Evolutionary conservation across 1,284 basidiomycete species (phyloP).

Genomic region (Paramarasmius palmivorus): DNA sequence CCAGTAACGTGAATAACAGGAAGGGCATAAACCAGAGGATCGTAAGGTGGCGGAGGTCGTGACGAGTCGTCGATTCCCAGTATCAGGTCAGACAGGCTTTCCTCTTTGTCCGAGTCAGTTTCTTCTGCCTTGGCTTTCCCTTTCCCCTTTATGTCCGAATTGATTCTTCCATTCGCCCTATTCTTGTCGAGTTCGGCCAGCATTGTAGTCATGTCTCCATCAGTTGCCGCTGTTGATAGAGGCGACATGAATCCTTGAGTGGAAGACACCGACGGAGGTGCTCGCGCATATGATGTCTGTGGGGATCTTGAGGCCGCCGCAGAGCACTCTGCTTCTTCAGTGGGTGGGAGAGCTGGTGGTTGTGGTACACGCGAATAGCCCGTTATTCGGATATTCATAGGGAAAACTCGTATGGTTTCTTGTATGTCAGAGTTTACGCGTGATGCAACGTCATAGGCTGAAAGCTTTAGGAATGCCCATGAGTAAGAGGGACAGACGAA

Average conservation of each 20-base stretch:
- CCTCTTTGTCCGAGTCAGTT: neutral
- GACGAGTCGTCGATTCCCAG: neutral
- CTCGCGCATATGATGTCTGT: neutral
- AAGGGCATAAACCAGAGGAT: constrained; percentile 31
- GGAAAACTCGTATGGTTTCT: constrained; percentile 56
- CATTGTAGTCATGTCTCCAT: no score
- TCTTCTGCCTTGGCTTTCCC: constrained; percentile 12
- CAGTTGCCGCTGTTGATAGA: no score
- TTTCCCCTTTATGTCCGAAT: constrained; percentile 5
- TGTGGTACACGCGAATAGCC: constrained; percentile 41
- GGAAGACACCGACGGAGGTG: neutral
- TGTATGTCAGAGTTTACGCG: constrained; percentile 25
- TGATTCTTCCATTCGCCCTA: neutral
- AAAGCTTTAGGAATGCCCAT: constrained; percentile 12
- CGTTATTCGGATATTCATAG: constrained; percentile 45
- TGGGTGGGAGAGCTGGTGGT: constrained; percentile 20
- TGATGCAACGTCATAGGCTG: constrained; percentile 28
- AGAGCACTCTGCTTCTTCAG: neutral
- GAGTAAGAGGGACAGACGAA: neutral
- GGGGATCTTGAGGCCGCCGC: neutral
- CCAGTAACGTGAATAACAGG: constrained; percentile 55
- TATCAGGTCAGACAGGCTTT: neutral
- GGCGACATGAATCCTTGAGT: neutral
- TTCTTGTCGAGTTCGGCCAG: no score
- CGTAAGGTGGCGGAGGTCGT: constrained; percentile 21